Evolutionary conservation across 768 basidiomycete species (phyloP), one percentile per base, ranked within the genome.

Genomic region (Chalciporus piperatus): DNA sequence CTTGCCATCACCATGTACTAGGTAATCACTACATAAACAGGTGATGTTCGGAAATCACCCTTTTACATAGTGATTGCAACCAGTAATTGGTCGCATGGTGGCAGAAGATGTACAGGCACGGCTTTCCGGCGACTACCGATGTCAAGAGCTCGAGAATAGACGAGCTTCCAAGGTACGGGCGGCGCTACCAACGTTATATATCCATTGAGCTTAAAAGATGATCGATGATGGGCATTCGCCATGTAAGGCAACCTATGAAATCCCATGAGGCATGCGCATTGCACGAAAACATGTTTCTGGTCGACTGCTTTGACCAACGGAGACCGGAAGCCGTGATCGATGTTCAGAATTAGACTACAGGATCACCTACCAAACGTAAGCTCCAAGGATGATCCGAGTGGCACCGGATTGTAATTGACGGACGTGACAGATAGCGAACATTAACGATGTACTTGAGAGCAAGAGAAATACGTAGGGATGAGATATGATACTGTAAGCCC

Each of bases 371-470:
- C n/a, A n/a, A 16, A 37, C 35, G 35, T 33, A 16, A 7, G n/a
- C 35, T 9, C 30, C 35, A 37, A 4, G 35, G n/a, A n/a, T 37
- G 35, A 32, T 32, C 30, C 30, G 30, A 32, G 13, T 32, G n/a
- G n/a, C n/a, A n/a, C n/a, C n/a, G 30, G 30, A 32, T 10, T 32
- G 30, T 27, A 5, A 27, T 7, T 27, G 2, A 10, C 11, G 7
- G 30, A 32, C 22, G 11, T 12, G 16, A 37, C 14, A 2, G 3
- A 37, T n/a, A 49, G 27, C 11, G 37, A n/a, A n/a, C n/a, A n/a
- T n/a, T n/a, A 38, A 49, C 28, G 41, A 45, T 46, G 48, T 41
- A 56, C n/a, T n/a, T n/a, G n/a, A 48, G 55, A 45, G 14, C 50
- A 57, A 51, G 50, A 47, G 35, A n/a, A 37, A 37, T n/a, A 37